Evolutionary conservation across 2,329 filamentous ascomycete species (phyloP).

Genomic region (Niveomyces coronatus): DNA sequence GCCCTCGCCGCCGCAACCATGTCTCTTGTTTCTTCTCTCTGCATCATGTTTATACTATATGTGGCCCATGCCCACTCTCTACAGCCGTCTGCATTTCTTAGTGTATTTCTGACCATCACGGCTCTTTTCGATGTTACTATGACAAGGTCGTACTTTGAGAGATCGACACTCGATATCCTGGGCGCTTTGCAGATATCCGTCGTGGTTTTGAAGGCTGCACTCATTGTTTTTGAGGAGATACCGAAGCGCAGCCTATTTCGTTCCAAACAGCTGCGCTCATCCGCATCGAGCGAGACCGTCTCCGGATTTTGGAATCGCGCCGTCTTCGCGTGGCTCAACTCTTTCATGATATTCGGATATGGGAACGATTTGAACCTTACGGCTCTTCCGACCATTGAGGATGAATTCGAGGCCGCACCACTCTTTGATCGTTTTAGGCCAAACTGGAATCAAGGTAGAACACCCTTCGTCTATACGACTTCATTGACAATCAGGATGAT

Average conservation of each 20-base stretch:
- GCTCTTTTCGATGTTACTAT: slow-evolving; percentile 23
- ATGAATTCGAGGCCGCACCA: neutral
- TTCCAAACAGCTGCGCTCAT: neutral
- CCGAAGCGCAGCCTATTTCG: slow-evolving; percentile 15
- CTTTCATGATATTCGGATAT: neutral
- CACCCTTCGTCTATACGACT: too few species aligned
- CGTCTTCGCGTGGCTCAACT: slow-evolving; percentile 5
- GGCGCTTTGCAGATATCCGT: slow-evolving; percentile 17
- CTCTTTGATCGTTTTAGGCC: neutral
- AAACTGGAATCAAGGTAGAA: neutral
- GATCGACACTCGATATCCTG: slow-evolving; percentile 14
- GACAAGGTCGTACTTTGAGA: slow-evolving; percentile 23
- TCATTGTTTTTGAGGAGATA: slow-evolving; percentile 22
- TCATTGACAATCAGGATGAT: too few species aligned
- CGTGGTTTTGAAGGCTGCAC: slow-evolving; percentile 17
- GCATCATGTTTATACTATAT: slow-evolving; percentile 17
- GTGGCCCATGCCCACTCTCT: slow-evolving; percentile 21
- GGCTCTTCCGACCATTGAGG: neutral
- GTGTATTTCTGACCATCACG: slow-evolving; percentile 20
- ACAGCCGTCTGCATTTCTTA: slow-evolving; percentile 23
- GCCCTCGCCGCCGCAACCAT: neutral
- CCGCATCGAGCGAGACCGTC: neutral
- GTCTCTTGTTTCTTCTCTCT: neutral
- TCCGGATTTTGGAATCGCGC: slow-evolving; percentile 5
- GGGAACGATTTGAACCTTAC: neutral